Conservation (phyloP, 2,329 filamentous ascomycete genomes). For the Diaporthe eres region DNA sequence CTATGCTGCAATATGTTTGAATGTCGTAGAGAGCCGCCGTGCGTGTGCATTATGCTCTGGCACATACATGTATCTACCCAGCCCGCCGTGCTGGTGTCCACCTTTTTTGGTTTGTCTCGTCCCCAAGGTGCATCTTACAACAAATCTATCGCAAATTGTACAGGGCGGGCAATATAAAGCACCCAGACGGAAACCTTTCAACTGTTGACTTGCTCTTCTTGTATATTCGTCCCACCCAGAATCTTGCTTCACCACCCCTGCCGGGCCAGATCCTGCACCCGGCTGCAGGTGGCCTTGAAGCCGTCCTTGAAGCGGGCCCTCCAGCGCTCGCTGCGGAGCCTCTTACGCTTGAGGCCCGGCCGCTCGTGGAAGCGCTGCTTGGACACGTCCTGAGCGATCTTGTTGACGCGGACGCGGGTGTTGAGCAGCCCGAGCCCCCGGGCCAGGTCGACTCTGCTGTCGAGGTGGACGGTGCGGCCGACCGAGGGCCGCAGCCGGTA, state of each 20-base stretch:
- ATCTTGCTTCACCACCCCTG: constrained; percentile 78
- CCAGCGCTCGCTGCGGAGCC: constrained; percentile 79
- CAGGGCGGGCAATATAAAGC: not conserved
- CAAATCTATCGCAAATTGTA: constrained; percentile 5
- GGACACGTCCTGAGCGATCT: constrained; percentile 67
- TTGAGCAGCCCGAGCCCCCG: constrained; percentile 60
- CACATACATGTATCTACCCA: not conserved
- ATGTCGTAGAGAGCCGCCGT: not conserved
- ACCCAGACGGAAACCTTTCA: not conserved
- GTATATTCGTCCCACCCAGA: not conserved
- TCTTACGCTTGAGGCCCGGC: constrained; percentile 82
- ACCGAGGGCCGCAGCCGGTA: constrained; percentile 56
- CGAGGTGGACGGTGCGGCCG: constrained; percentile 60
- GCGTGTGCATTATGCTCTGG: not conserved
- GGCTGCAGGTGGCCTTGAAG: constrained; percentile 74
- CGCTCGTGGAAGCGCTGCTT: constrained; percentile 82
- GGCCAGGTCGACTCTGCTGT: constrained; percentile 58
- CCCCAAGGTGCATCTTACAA: not conserved
- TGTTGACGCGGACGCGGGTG: constrained; percentile 63
- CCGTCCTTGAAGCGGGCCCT: constrained; percentile 76
- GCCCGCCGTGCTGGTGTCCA: not conserved
- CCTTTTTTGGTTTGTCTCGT: not conserved
- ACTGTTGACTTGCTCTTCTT: not conserved
- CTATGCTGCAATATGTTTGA: constrained; percentile 15
- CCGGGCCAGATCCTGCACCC: constrained; percentile 78